Conservation (phyloP, 805 yeast species). For the Nakazawaea ishiwadae region DNA sequence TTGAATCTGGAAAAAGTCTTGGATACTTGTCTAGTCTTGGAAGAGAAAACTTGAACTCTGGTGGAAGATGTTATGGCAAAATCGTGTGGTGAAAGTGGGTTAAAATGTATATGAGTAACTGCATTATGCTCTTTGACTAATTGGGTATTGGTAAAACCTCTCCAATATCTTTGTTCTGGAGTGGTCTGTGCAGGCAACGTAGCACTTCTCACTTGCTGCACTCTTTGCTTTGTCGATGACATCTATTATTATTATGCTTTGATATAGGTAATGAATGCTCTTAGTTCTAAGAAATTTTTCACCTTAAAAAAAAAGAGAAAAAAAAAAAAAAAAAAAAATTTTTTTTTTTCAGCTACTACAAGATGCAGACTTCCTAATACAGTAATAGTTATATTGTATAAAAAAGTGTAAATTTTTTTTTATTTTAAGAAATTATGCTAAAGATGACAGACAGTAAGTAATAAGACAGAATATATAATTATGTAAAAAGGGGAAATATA, state of each 20-base stretch:
- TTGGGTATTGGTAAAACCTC: slow-evolving; percentile 79
- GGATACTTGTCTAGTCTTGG: slow-evolving; percentile 88
- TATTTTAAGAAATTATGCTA: too few species aligned
- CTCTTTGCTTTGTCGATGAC: slow-evolving; percentile 71
- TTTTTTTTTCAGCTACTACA: neutral
- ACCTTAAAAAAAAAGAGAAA: too few species aligned
- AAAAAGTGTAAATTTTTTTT: neutral
- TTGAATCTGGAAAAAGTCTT: slow-evolving; percentile 85
- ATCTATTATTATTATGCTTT: slow-evolving; percentile 30
- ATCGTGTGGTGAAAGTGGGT: slow-evolving; percentile 81
- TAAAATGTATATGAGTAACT: slow-evolving; percentile 81
- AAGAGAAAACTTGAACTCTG: slow-evolving; percentile 85
- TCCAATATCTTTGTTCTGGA: slow-evolving; percentile 93
- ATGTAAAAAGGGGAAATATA: too few species aligned
- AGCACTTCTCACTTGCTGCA: slow-evolving; percentile 63
- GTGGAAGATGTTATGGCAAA: slow-evolving; percentile 92
- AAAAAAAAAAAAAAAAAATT: neutral
- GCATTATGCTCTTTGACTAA: slow-evolving; percentile 92
- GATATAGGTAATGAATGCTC: neutral
- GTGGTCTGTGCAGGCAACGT: slow-evolving; percentile 80
- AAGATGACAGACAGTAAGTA: too few species aligned
- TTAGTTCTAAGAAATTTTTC: neutral
- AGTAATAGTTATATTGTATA: neutral
- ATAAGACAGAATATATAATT: too few species aligned
- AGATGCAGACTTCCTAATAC: neutral